phyloP scores from a whole-genome alignment of 805 yeast species.

The Candida palmyrensis region DNA sequence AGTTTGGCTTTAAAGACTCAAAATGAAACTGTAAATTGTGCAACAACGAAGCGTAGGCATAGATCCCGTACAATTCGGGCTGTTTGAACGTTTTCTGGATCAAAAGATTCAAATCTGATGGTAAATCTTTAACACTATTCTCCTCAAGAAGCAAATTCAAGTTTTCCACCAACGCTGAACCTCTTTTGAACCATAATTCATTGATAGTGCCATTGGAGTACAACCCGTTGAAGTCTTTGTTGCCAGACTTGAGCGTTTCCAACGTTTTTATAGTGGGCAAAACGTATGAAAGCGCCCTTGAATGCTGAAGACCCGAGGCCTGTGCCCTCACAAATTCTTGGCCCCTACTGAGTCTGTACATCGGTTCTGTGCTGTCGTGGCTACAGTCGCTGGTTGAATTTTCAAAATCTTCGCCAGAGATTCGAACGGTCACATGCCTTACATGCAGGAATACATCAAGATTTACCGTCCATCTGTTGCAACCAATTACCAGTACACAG shows the following conservation, averaged over 20 bases:
- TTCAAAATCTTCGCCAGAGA: background rate
- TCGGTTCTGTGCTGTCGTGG: too few relatives aligned
- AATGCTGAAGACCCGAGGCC: background rate
- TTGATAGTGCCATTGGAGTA: constrained; percentile 26
- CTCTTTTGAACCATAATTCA: constrained; percentile 37
- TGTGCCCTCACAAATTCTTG: too few relatives aligned
- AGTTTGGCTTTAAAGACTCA: constrained; percentile 34
- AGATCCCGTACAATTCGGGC: constrained; percentile 40
- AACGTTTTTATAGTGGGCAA: constrained; percentile 29
- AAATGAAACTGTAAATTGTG: constrained; percentile 46
- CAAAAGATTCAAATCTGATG: constrained; percentile 26
- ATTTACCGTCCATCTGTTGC: too few relatives aligned
- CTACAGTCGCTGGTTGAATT: background rate
- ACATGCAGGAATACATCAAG: too few relatives aligned
- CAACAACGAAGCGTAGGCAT: constrained; percentile 41
- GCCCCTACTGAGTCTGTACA: too few relatives aligned
- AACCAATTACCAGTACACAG: too few relatives aligned
- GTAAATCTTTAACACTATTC: constrained; percentile 19
- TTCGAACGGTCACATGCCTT: too few relatives aligned
- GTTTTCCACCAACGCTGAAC: constrained; percentile 27
- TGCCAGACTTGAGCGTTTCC: constrained; percentile 21
- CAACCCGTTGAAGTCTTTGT: constrained; percentile 29
- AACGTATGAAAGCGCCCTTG: constrained; percentile 22
- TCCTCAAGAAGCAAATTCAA: constrained; percentile 29
- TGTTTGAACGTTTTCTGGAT: constrained; percentile 39